Conservation (phyloP, 306 rosid genomes). For the Pueraria montana region DNA sequence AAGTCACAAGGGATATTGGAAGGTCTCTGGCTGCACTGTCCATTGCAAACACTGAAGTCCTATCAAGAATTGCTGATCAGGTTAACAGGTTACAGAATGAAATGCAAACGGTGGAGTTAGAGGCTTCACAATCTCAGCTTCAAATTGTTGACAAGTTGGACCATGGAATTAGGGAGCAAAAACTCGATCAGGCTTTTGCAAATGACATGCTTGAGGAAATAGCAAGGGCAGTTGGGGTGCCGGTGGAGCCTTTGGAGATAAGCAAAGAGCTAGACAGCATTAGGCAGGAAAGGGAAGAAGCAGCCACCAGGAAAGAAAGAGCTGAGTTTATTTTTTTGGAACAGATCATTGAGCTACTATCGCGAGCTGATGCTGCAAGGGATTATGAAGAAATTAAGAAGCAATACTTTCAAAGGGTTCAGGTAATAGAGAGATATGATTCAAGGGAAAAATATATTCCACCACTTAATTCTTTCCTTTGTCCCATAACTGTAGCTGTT, state of each 20-base stretch:
- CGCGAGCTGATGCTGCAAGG: conserved; percentile 80
- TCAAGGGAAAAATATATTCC: conserved; percentile 63
- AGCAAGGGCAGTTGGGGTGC: background rate
- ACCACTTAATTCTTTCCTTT: conserved; percentile 71
- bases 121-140: background rate
- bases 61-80: background rate
- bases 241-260: background rate
- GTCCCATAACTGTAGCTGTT: conserved; percentile 61
- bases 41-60: background rate
- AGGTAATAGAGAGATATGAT: conserved; percentile 64
- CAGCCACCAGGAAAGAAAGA: conserved; percentile 69
- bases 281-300: conserved; percentile 81
- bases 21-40: background rate
- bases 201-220: background rate
- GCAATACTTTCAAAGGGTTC: conserved; percentile 65
- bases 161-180: background rate
- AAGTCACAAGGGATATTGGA: background rate
- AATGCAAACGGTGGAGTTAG: background rate
- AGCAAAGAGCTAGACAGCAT: conserved; percentile 54
- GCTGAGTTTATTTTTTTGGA: conserved; percentile 72
- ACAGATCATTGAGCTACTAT: conserved; percentile 81
- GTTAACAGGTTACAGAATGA: background rate
- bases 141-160: conserved; percentile 1
- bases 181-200: background rate
- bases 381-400: conserved; percentile 79